Evolutionary conservation across 176 grass and related monocot genomes (phyloP).

Genomic region (Oryza officinalis): DNA sequence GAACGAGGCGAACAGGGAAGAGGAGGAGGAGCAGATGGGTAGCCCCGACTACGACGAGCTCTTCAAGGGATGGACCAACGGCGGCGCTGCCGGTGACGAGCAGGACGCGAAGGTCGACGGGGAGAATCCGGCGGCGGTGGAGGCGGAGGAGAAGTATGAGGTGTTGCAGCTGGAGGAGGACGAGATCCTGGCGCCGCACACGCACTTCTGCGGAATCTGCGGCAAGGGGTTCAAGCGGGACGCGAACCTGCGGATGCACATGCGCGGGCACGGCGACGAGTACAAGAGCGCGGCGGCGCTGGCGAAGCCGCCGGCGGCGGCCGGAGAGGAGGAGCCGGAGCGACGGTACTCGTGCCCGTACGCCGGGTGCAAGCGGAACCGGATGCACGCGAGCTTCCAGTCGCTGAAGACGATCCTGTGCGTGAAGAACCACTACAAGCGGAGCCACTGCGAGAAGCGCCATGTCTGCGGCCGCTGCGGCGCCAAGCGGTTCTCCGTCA

Average conservation of each 20-base stretch:
- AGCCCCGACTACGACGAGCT: slow-evolving; percentile 52
- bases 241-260: slow-evolving; percentile 85
- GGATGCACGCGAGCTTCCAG: slow-evolving; percentile 72
- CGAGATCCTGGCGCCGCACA: slow-evolving; percentile 78
- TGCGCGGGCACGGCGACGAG: slow-evolving; percentile 77
- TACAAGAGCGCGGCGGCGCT: slow-evolving; percentile 77
- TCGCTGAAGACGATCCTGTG: slow-evolving; percentile 80
- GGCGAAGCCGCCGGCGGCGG: slow-evolving; percentile 60
- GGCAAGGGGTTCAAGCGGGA: slow-evolving; percentile 86
- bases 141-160: slow-evolving; percentile 44
- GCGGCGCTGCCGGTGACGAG: slow-evolving; percentile 43
- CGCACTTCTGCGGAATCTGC: slow-evolving; percentile 76
- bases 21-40: slow-evolving; percentile 26
- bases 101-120: slow-evolving; percentile 41
- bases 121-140: slow-evolving; percentile 41
- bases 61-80: slow-evolving; percentile 50
- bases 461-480: slow-evolving; percentile 68
- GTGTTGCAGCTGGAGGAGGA: slow-evolving; percentile 78
- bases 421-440: slow-evolving; percentile 89
- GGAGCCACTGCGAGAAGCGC: slow-evolving; percentile 77
- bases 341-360: slow-evolving; percentile 76
- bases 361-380: slow-evolving; percentile 75
- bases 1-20: slow-evolving; percentile 33
- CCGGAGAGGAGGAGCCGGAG: slow-evolving; percentile 25
- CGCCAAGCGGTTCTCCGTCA: slow-evolving; percentile 70